Base-by-base conservation (phyloP, 768 basidiomycete species). In the Dioszegia hungarica region DNA sequence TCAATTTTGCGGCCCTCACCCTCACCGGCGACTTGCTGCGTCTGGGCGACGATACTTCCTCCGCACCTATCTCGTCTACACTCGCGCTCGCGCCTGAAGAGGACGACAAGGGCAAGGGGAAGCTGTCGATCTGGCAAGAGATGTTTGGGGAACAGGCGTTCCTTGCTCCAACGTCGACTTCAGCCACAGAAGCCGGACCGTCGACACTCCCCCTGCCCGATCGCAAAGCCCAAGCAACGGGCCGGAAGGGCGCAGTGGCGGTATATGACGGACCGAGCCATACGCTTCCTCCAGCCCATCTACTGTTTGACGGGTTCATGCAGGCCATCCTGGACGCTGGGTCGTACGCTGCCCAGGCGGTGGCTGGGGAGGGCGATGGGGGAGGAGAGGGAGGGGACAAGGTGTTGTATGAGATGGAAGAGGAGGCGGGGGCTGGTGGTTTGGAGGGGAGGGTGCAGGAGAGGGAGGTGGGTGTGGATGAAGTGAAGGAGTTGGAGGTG, bases 101-200 rank as follows among this genome's bases (percentile, higher is more conserved):
- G 15, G 33, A 19, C 5, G 17, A 11, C 19, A 34, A 3, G 25
- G n/a, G 19, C 8, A 44, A 63, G 79, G 62, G 71, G 74, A 22
- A 79, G 78, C 80, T 56, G 22, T 87, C 89, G 8, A 78, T 95
- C 6, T 90, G 93, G 77, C 87, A 90, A 73, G 90, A 93, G 68
- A 88, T 93, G 68, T 95, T 94, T 69, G 92, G 92, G 36, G 79
- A 82, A 57, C 83, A 88, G 40, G 86, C 87, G 2, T 84, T 91
- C 63, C 70, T 56, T 11, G 59, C 61, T 33, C 28, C 48, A 5
- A 27, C 57, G 2, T 15, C 62, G 10, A 28, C 31, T 12, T 0
- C 47, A 31, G 46, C 37, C 4, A 25, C 25, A 5, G 34, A 40
- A 14, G 25, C 56, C 19, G 6, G 41, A 56, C 5, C 63, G 31